Evolutionary conservation across 345 rosid genomes (phyloP).

Genomic region (Salix arbutifolia): DNA sequence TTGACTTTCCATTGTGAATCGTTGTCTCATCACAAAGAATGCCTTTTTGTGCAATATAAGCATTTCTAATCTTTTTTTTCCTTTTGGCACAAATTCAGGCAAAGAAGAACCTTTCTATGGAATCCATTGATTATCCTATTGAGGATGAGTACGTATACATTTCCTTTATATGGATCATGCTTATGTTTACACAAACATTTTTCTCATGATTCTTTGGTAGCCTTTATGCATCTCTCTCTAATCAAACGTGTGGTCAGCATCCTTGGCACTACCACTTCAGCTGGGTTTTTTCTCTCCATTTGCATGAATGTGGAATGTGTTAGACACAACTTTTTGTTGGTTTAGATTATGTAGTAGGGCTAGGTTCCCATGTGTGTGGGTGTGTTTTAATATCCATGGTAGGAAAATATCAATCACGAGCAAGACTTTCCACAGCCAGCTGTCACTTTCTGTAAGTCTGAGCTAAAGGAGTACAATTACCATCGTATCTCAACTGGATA

Average conservation of each 20-base stretch:
- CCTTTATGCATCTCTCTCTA: background rate
- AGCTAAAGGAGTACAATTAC: background rate
- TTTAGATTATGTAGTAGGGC: background rate
- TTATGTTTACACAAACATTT: constrained; percentile 6
- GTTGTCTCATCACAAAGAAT: constrained; percentile 2
- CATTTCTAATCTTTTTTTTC: background rate
- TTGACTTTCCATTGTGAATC: background rate
- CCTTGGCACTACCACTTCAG: background rate
- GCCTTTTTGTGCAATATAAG: background rate
- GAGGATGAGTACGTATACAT: constrained; percentile 63
- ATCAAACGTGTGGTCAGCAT: background rate
- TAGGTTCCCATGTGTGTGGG: background rate
- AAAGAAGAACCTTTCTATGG: constrained; percentile 76
- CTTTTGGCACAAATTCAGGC: constrained; percentile 44
- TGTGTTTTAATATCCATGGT: background rate
- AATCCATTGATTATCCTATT: constrained; percentile 50
- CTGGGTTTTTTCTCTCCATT: background rate
- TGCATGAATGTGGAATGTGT: background rate
- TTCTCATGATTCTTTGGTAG: background rate
- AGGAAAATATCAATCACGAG: background rate
- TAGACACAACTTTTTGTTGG: background rate
- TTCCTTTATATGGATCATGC: constrained; percentile 13
- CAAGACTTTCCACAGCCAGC: background rate
- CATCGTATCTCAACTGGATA: background rate
- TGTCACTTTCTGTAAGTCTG: background rate